These are phyloP conservation scores for Rosellinia necatrix DNA, from an alignment of 2,329 filamentous ascomycete species.

Conservation along the genomic window DNA sequence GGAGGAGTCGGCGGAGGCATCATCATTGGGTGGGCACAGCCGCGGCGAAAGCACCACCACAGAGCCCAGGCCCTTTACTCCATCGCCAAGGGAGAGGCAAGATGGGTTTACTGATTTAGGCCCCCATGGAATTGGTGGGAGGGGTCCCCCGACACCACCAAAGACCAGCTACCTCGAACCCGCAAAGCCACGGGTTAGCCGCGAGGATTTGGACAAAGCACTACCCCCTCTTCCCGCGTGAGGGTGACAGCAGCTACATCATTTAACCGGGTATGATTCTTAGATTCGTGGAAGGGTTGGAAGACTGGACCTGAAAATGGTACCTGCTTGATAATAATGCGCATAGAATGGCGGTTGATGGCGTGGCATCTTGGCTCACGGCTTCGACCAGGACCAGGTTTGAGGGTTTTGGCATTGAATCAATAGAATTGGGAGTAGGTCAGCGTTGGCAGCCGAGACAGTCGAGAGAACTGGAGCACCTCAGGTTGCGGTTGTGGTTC, in stretches of 20 bases:
- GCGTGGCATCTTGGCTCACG: constrained; percentile 5
- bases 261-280: background rate
- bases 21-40: constrained; percentile 66
- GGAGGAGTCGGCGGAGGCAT: constrained; percentile 83
- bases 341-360: constrained; percentile 18
- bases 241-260: background rate
- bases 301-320: constrained; percentile 1
- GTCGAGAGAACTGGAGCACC: background rate
- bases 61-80: constrained; percentile 42
- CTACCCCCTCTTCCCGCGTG: constrained; percentile 59
- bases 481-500: background rate
- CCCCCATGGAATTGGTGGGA: constrained; percentile 40
- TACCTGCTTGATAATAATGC: constrained; percentile 17
- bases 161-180: constrained; percentile 48
- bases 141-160: constrained; percentile 53
- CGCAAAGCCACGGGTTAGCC: constrained; percentile 50
- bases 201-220: constrained; percentile 64
- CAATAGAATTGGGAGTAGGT: constrained; percentile 10
- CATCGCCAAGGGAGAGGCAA: constrained; percentile 40
- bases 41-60: constrained; percentile 49
- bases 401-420: constrained; percentile 10
- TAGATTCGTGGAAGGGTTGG: background rate
- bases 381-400: constrained; percentile 10
- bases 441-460: background rate
- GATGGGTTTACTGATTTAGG: constrained; percentile 43